phyloP scores from a whole-genome alignment of 2,329 filamentous ascomycete genomes.

The Cercospora sesami region DNA sequence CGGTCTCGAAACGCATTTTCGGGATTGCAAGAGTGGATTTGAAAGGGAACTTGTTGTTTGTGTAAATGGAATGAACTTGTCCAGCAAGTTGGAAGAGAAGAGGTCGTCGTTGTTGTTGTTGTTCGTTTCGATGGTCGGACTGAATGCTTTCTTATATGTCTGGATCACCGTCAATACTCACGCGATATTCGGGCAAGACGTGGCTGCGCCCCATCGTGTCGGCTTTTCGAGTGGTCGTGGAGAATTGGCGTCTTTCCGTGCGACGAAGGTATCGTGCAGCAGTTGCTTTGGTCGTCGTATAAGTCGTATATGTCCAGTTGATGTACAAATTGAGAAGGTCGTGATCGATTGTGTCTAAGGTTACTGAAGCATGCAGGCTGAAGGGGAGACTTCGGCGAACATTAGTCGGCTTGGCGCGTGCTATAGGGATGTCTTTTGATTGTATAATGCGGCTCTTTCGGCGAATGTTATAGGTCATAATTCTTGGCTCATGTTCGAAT shows the following conservation, averaged over 20 bases:
- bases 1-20: not conserved
- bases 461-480: not conserved
- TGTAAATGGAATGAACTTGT: not conserved
- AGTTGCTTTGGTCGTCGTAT: not conserved
- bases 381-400: not conserved
- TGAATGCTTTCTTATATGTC: not conserved
- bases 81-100: not conserved
- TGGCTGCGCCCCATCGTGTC: not conserved
- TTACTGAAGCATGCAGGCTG: not conserved
- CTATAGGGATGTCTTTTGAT: not conserved
- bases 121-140: not conserved
- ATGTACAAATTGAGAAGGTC: not conserved
- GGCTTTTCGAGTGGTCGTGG: too few species aligned
- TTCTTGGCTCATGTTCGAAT: too few species aligned
- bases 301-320: not conserved
- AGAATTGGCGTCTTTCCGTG: too few species aligned
- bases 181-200: too few species aligned
- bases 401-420: not conserved
- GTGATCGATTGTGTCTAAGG: not conserved
- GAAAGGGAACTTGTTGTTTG: not conserved
- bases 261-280: too few species aligned
- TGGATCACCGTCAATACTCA: not conserved
- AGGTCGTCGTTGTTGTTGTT: not conserved
- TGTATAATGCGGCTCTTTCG: not conserved
- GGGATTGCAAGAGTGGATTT: not conserved